phyloP scores from a whole-genome alignment of 768 basidiomycete species.

The Vararia minispora region DNA sequence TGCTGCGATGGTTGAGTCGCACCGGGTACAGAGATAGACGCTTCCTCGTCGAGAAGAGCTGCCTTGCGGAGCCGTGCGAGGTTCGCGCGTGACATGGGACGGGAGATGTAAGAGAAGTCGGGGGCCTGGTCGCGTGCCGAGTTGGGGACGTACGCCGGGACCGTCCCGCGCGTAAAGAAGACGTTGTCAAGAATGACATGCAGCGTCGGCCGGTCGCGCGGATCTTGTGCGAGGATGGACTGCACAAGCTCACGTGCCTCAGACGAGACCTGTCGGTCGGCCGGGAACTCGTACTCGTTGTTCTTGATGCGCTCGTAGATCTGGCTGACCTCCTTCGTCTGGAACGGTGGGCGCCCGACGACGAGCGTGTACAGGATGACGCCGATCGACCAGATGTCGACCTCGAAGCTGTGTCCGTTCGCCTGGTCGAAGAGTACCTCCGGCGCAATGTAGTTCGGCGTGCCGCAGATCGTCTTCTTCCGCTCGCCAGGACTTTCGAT shows the following conservation, averaged over 20 bases:
- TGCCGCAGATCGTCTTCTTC: conserved; percentile 99
- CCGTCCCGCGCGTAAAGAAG: conserved; percentile 74
- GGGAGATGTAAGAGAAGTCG: conserved; percentile 60
- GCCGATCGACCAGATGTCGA: conserved; percentile 96
- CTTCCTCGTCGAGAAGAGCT: conserved; percentile 54
- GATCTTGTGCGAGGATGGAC: conserved; percentile 78
- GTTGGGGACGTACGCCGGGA: conserved; percentile 72
- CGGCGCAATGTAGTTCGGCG: conserved; percentile 97
- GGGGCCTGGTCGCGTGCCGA: conserved; percentile 69
- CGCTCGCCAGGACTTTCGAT: conserved; percentile 94
- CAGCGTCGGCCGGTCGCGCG: conserved; percentile 70
- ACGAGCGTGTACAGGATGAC: conserved; percentile 95
- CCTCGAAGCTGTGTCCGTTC: conserved; percentile 96
- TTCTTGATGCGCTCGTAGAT: conserved; percentile 94
- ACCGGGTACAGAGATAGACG: conserved; percentile 32
- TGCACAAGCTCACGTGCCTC: conserved; percentile 70
- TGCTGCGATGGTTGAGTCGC: conserved; percentile 16
- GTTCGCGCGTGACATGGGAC: conserved; percentile 53
- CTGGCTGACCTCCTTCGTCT: conserved; percentile 94
- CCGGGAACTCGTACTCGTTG: conserved; percentile 88
- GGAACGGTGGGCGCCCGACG: conserved; percentile 94
- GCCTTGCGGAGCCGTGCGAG: conserved; percentile 54
- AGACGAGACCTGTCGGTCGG: conserved; percentile 59
- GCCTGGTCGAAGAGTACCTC: conserved; percentile 94
- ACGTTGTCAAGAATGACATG: conserved; percentile 75